phyloP scores from a whole-genome alignment of 139 green algal species.

The Yamagishiella unicocca region DNA sequence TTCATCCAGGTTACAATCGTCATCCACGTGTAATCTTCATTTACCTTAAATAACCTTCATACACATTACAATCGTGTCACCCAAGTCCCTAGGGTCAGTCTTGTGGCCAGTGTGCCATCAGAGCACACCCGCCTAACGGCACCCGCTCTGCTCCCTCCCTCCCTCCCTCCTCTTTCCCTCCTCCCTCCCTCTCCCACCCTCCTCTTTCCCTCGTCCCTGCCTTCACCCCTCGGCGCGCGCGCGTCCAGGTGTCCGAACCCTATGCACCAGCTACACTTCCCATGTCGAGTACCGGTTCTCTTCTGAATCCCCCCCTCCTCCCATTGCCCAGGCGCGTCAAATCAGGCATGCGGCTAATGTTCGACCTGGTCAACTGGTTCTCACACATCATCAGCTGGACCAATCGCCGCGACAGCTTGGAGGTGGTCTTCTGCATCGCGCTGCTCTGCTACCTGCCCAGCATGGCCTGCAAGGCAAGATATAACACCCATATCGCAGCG shows the following conservation, averaged over 20 bases:
- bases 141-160: neutral
- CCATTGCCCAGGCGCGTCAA: constrained; percentile 15
- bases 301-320: neutral
- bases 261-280: neutral
- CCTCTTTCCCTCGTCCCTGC: neutral
- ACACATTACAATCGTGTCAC: too few relatives aligned
- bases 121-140: too few relatives aligned
- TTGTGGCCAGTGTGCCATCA: too few relatives aligned
- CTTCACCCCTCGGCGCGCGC: too few relatives aligned
- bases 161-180: neutral
- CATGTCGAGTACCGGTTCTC: neutral
- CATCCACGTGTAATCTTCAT: too few relatives aligned
- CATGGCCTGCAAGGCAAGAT: constrained; percentile 12
- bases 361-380: constrained; percentile 23
- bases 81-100: too few relatives aligned
- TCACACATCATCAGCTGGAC: constrained; percentile 46
- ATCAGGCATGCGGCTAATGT: constrained; percentile 10
- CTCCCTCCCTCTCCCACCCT: neutral
- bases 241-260: neutral
- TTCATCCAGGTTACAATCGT: too few relatives aligned
- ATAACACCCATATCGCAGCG: neutral
- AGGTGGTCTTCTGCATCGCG: constrained; percentile 50
- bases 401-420: neutral
- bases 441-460: constrained; percentile 42
- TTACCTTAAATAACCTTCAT: too few relatives aligned